Evolutionary conservation across 2,329 filamentous ascomycete genomes (phyloP).

Genomic region (Ceratocystis harringtonii): DNA sequence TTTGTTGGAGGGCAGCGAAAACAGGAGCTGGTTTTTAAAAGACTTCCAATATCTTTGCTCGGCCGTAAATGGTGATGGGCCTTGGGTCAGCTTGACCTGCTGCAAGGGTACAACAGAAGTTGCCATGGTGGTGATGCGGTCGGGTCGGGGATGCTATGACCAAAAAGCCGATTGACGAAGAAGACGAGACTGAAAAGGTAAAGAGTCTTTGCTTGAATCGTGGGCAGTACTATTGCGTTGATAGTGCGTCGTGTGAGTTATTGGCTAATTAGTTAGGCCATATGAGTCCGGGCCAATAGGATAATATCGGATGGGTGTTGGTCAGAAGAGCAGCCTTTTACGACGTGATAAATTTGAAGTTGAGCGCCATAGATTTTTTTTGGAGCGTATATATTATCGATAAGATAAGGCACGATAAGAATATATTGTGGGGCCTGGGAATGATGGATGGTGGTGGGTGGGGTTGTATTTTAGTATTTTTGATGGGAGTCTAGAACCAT

Average conservation of each 20-base stretch:
- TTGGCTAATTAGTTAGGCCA: too few species aligned
- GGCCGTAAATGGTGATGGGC: slow-evolving; percentile 68
- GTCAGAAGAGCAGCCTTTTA: not conserved
- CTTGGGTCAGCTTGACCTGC: slow-evolving; percentile 68
- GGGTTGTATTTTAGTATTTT: not conserved
- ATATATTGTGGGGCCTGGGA: too few species aligned
- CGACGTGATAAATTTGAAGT: not conserved
- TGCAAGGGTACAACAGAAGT: slow-evolving; percentile 69
- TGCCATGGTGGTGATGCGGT: slow-evolving; percentile 46
- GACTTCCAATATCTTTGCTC: slow-evolving; percentile 95
- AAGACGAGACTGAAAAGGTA: not conserved
- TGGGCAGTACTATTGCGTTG: too few species aligned
- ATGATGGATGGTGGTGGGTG: not conserved
- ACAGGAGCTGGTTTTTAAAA: slow-evolving; percentile 80
- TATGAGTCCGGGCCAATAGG: too few species aligned
- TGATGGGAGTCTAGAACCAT: not conserved
- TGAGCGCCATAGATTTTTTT: not conserved
- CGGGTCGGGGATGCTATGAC: not conserved
- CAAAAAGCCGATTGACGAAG: too few species aligned
- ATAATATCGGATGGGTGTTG: not conserved
- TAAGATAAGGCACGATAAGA: not conserved
- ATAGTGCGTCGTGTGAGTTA: too few species aligned
- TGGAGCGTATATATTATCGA: not conserved
- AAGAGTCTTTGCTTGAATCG: not conserved
- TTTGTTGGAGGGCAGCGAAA: slow-evolving; percentile 80